Evolutionary conservation across 106 monocot species (phyloP).

Genomic region (Narthecium ossifragum): DNA sequence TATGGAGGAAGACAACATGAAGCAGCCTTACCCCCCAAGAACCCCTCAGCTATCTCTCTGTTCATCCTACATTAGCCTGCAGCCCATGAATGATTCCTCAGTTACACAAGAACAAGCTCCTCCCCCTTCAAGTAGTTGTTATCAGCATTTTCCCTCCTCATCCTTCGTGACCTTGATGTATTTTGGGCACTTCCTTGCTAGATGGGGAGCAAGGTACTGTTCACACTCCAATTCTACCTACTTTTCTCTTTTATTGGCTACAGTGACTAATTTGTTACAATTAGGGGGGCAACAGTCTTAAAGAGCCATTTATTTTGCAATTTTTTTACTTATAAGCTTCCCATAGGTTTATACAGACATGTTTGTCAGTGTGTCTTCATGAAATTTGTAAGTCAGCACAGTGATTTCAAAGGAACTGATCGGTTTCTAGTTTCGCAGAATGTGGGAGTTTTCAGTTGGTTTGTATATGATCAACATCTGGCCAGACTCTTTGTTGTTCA

Average conservation of each 20-base stretch:
- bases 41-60: constrained; percentile 20
- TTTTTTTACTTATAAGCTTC: no score
- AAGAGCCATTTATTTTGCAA: neutral
- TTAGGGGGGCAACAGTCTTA: no score
- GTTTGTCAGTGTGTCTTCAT: no score
- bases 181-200: constrained; percentile 69
- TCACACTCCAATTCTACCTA: neutral
- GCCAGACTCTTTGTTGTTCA: constrained; percentile 83
- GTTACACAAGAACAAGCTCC: no score
- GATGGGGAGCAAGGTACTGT: constrained; percentile 82
- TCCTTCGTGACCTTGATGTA: constrained; percentile 63
- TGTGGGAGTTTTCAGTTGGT: constrained; percentile 98
- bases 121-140: no score
- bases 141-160: constrained; percentile 14
- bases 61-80: constrained; percentile 37
- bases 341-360: no score
- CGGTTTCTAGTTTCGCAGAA: constrained; percentile 34
- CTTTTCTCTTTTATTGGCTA: neutral
- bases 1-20: constrained; percentile 12
- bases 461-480: constrained; percentile 92
- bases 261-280: no score
- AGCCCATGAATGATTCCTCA: no score
- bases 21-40: constrained; percentile 16
- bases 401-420: no score
- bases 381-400: no score